Percentiles rank a stretch among this genome's conserved stretches.
These are phyloP conservation scores for Arthrobotrys pseudoclavata DNA, from an alignment of 2,329 filamentous ascomycete genomes.

Conservation along the genomic window DNA sequence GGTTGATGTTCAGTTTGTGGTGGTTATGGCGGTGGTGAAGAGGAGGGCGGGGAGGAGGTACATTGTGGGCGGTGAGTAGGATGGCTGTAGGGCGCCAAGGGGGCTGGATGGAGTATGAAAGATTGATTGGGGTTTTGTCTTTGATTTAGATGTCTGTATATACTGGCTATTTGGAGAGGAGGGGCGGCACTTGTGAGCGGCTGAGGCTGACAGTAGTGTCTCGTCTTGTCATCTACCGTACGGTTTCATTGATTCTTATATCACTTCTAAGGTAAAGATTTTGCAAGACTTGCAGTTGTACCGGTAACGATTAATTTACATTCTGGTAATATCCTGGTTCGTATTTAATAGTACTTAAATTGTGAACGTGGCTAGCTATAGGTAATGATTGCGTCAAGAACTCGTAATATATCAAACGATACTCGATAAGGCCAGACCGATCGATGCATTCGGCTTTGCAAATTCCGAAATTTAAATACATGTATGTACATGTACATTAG, in stretches of 20 bases:
- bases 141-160: neutral
- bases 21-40: neutral
- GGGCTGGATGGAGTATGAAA: neutral
- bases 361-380: too few relatives aligned
- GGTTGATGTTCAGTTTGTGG: conserved; percentile 13
- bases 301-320: too few relatives aligned
- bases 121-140: too few relatives aligned
- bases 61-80: neutral
- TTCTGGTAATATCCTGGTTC: too few relatives aligned
- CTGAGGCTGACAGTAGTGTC: neutral
- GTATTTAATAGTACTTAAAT: too few relatives aligned
- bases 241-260: neutral
- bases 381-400: too few relatives aligned
- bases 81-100: neutral
- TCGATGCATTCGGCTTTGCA: too few relatives aligned
- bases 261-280: neutral
- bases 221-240: neutral
- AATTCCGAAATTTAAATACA: too few relatives aligned
- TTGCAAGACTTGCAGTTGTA: too few relatives aligned
- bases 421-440: too few relatives aligned
- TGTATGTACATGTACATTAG: too few relatives aligned
- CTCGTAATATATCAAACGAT: too few relatives aligned
- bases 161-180: neutral
- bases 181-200: neutral
- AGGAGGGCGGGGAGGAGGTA: neutral